Evolutionary conservation across 208 protist species (phyloP).

Genomic region (Trypanosoma vivax): DNA sequence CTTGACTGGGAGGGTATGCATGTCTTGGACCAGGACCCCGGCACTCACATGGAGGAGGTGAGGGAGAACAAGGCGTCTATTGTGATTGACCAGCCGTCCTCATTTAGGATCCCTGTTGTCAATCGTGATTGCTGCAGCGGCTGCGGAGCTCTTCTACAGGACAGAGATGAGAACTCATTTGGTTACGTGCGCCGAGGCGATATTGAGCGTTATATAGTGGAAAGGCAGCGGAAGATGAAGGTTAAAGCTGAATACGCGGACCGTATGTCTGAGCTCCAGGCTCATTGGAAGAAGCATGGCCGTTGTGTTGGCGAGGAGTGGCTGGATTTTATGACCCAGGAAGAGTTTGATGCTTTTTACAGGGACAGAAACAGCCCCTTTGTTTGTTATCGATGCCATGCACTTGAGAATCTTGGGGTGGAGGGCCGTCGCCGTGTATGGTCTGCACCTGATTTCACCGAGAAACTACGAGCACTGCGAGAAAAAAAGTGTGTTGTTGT

Average conservation of each 20-base stretch:
- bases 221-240: conserved; percentile 40
- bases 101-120: conserved; percentile 66
- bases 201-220: conserved; percentile 67
- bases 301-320: conserved; percentile 88
- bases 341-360: conserved; percentile 90
- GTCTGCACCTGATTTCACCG: conserved; percentile 89
- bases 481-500: conserved; percentile 82
- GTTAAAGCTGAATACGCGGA: conserved; percentile 69
- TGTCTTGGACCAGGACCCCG: conserved; percentile 70
- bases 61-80: conserved; percentile 68
- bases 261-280: conserved; percentile 86
- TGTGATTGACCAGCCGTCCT: conserved; percentile 67
- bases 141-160: conserved; percentile 84
- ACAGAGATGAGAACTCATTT: conserved; percentile 54
- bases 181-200: conserved; percentile 73
- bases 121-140: conserved; percentile 80
- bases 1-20: conserved; percentile 86
- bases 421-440: conserved; percentile 70
- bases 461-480: conserved; percentile 71
- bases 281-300: conserved; percentile 87
- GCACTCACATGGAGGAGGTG: conserved; percentile 46
- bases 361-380: conserved; percentile 56
- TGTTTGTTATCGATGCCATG: conserved; percentile 84
- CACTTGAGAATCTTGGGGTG: conserved; percentile 81
- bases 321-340: conserved; percentile 92